A percentile compares a stretch with the other conserved stretches of the same genome.
Conservation (phyloP, 306 rosid genomes). For the Trifolium pratense region DNA sequence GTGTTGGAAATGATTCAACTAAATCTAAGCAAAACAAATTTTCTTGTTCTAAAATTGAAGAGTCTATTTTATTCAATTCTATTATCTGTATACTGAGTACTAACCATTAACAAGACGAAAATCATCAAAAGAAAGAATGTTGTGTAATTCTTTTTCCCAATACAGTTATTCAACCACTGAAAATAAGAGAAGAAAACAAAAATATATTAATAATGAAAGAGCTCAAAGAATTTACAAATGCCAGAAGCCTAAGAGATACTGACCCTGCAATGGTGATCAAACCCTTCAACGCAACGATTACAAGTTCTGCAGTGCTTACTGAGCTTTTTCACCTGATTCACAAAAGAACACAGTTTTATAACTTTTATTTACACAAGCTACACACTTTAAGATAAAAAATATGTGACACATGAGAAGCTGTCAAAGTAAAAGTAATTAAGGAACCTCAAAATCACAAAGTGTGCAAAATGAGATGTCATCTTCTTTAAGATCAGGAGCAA, state of each 20-base stretch:
- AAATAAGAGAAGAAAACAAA: conserved; percentile 22
- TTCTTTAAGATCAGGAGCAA: conserved; percentile 61
- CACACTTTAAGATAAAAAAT: not conserved
- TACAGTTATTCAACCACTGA: conserved; percentile 97
- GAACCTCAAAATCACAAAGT: conserved; percentile 83
- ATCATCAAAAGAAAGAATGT: conserved; percentile 87
- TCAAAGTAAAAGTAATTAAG: not conserved
- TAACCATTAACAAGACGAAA: conserved; percentile 75
- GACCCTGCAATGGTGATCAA: conserved; percentile 98
- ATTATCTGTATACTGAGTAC: conserved; percentile 42
- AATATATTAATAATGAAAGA: conserved; percentile 2
- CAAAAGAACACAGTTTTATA: not conserved
- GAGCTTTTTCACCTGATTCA: conserved; percentile 70
- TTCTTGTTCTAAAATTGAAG: conserved; percentile 20
- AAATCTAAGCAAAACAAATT: conserved; percentile 29
- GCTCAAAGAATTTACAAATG: not conserved
- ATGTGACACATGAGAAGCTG: not conserved
- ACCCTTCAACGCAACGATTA: conserved; percentile 94
- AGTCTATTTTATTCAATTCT: not conserved
- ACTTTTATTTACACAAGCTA: not conserved
- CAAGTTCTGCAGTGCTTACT: conserved; percentile 97
- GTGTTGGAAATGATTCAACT: conserved; percentile 28
- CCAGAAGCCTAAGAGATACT: conserved; percentile 21
- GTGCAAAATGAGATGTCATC: conserved; percentile 83
- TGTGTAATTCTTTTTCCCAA: conserved; percentile 90